Conservation (phyloP, 495 filamentous ascomycete species). For the Usnea hakonensis region DNA sequence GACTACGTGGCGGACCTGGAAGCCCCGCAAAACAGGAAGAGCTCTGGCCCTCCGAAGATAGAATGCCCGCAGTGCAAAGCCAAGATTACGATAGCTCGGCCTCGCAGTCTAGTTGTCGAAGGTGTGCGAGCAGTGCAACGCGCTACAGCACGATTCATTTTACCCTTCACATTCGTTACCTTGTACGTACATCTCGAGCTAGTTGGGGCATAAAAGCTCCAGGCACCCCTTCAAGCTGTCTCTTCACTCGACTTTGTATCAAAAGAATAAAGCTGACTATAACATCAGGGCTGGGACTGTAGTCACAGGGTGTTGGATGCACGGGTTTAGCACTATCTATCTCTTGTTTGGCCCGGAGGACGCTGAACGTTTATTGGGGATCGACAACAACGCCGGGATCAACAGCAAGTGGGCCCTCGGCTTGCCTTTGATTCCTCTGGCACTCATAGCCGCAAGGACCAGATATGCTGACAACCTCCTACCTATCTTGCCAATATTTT, state of each 20-base stretch:
- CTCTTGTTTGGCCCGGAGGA: constrained; percentile 58
- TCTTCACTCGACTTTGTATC: neutral
- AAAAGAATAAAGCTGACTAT: neutral
- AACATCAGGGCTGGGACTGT: constrained; percentile 34
- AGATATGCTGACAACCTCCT: constrained; percentile 50
- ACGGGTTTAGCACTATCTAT: constrained; percentile 53
- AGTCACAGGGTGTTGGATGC: constrained; percentile 47
- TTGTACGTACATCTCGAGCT: constrained; percentile 22
- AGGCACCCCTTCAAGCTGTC: neutral
- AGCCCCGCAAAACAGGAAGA: constrained; percentile 46
- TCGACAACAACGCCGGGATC: constrained; percentile 27
- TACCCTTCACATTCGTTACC: constrained; percentile 51
- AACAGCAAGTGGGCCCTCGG: constrained; percentile 38
- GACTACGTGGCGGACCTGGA: constrained; percentile 87
- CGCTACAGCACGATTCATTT: constrained; percentile 47
- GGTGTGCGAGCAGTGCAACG: constrained; percentile 47
- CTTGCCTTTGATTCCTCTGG: constrained; percentile 54
- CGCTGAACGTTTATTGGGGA: constrained; percentile 42
- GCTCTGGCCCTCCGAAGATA: constrained; percentile 47
- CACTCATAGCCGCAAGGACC: constrained; percentile 53
- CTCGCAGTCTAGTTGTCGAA: constrained; percentile 58
- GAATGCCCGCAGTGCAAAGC: constrained; percentile 83
- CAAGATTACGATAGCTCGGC: constrained; percentile 65
- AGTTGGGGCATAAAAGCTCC: too few relatives aligned
- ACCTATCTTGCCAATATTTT: constrained; percentile 55